Conservation (phyloP, 2,329 filamentous ascomycete genomes). For the Fonsecaea erecta region DNA sequence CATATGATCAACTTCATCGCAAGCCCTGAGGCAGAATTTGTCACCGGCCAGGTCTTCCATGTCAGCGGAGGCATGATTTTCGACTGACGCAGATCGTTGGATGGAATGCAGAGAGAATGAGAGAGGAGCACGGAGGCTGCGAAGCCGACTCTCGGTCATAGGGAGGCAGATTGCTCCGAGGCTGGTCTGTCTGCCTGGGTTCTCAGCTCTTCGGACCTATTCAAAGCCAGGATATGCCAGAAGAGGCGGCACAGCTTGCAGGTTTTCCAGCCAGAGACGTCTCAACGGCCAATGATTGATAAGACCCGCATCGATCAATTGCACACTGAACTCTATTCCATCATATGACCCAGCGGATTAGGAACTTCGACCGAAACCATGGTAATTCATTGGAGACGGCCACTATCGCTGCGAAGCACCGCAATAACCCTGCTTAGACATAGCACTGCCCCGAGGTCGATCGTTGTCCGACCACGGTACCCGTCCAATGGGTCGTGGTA, state of each 20-base stretch:
- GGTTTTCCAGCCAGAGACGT: not conserved
- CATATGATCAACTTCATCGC: constrained; percentile 53
- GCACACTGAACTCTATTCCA: not conserved
- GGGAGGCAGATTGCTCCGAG: not conserved
- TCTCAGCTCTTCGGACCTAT: not conserved
- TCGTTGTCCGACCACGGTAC: not conserved
- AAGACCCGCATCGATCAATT: not conserved
- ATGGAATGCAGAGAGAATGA: not conserved
- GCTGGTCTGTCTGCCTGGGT: not conserved
- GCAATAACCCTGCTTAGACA: not conserved
- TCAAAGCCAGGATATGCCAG: not conserved
- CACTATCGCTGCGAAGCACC: not conserved
- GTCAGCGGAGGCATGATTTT: constrained; percentile 31
- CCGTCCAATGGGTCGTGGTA: not conserved
- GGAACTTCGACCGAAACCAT: not conserved
- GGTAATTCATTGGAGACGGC: not conserved
- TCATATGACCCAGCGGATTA: not conserved
- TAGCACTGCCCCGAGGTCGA: not conserved
- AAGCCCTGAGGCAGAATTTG: constrained; percentile 54
- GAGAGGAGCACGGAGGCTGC: not conserved
- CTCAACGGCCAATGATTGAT: not conserved
- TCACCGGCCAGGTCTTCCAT: constrained; percentile 52
- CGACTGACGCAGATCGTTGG: not conserved
- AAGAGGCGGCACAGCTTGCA: not conserved
- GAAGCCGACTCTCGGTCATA: not conserved